Percentiles rank a stretch among this genome's conserved stretches.
phyloP scores from a whole-genome alignment of 495 filamentous ascomycete genomes.

The Aspergillus leporis region DNA sequence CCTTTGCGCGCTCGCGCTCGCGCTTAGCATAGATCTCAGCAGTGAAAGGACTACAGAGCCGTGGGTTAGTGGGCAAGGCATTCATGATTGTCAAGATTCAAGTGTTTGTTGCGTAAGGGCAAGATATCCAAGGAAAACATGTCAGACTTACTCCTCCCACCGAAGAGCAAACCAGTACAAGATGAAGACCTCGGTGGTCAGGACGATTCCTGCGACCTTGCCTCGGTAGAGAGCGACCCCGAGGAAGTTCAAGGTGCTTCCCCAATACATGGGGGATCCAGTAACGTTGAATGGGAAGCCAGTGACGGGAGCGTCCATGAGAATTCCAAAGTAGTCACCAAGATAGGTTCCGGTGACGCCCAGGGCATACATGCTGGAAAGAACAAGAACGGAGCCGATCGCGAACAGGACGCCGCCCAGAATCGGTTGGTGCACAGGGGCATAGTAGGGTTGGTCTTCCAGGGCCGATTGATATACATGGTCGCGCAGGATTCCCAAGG shows the following conservation, averaged over 20 bases:
- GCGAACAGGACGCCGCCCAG: constrained; percentile 69
- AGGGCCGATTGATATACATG: constrained; percentile 53
- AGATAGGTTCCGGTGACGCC: constrained; percentile 96
- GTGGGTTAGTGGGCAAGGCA: constrained; percentile 20
- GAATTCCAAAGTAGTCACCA: constrained; percentile 97
- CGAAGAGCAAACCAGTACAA: constrained; percentile 80
- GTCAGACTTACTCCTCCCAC: constrained; percentile 76
- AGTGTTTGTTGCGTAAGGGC: constrained; percentile 2
- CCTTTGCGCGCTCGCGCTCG: constrained; percentile 46
- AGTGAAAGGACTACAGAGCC: constrained; percentile 75
- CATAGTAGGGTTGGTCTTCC: constrained; percentile 44
- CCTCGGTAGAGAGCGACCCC: constrained; percentile 86
- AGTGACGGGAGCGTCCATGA: constrained; percentile 92
- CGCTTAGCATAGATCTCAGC: constrained; percentile 91
- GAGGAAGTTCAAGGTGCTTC: constrained; percentile 87
- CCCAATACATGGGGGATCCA: constrained; percentile 94
- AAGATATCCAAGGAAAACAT: constrained; percentile 6
- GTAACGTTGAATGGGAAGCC: constrained; percentile 95
- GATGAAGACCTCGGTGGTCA: constrained; percentile 73
- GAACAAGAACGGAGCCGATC: constrained; percentile 78
- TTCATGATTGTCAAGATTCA: constrained; percentile 3
- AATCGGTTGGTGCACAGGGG: constrained; percentile 67
- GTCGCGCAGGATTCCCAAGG: constrained; percentile 85
- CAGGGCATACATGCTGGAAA: constrained; percentile 87
- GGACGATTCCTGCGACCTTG: constrained; percentile 80